These are phyloP conservation scores for Blastocystis sp. DNA, from an alignment of 352 stramenopile species.

Conservation along the genomic window DNA sequence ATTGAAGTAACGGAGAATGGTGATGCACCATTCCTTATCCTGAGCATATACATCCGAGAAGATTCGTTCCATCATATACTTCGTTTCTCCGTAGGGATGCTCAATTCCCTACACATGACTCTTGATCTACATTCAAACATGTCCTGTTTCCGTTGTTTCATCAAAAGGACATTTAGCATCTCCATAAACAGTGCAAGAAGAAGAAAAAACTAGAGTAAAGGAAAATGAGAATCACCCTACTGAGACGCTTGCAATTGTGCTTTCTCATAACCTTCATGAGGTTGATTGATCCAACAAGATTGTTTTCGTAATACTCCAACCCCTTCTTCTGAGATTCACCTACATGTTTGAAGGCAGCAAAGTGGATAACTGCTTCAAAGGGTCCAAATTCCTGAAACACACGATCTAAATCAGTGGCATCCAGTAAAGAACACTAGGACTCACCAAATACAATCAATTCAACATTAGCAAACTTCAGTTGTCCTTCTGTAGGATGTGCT, in stretches of 20 bases:
- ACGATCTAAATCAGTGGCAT: slow-evolving; percentile 67
- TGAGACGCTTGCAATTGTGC: slow-evolving; percentile 66
- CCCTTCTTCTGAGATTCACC: slow-evolving; percentile 73
- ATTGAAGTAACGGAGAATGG: slow-evolving; percentile 84
- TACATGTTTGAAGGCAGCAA: slow-evolving; percentile 79
- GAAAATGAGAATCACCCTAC: not conserved
- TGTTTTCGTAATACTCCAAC: slow-evolving; percentile 77
- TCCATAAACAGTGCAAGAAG: slow-evolving; percentile 77
- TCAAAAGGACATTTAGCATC: slow-evolving; percentile 62
- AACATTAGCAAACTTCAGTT: slow-evolving; percentile 61
- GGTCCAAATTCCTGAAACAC: slow-evolving; percentile 72
- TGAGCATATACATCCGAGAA: slow-evolving; percentile 71
- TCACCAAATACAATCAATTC: not conserved
- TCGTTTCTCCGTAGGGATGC: slow-evolving; percentile 81
- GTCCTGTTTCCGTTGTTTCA: slow-evolving; percentile 60
- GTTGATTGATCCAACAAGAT: slow-evolving; percentile 72
- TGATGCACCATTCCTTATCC: slow-evolving; percentile 70
- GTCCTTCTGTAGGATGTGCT: slow-evolving; percentile 63
- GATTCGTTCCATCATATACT: slow-evolving; percentile 84
- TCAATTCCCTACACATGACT: slow-evolving; percentile 68
- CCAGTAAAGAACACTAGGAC: slow-evolving; percentile 66
- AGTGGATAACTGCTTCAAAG: slow-evolving; percentile 76
- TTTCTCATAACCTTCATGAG: slow-evolving; percentile 72
- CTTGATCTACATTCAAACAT: not conserved
- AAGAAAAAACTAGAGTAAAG: slow-evolving; percentile 71